Conservation (phyloP, 345 rosid species). For the Moringa oleifera region DNA sequence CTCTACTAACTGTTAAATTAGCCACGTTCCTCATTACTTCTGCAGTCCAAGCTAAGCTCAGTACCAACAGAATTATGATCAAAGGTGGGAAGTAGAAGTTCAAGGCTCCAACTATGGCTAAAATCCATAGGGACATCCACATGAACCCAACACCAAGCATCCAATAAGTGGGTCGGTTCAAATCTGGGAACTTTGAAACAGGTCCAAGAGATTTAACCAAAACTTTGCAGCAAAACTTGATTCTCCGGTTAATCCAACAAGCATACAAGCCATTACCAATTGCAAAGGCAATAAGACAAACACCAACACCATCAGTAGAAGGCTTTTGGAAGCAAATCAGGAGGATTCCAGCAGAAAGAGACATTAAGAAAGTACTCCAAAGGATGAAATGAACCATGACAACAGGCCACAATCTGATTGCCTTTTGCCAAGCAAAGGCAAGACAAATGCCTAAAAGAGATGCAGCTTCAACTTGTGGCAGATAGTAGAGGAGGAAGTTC, state of each 20-base stretch:
- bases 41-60: slow-evolving; percentile 79
- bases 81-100: slow-evolving; percentile 59
- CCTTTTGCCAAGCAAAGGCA: slow-evolving; percentile 85
- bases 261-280: slow-evolving; percentile 87
- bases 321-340: slow-evolving; percentile 86
- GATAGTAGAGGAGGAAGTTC: slow-evolving; percentile 42
- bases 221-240: slow-evolving; percentile 52
- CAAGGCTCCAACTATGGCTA: slow-evolving; percentile 83
- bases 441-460: slow-evolving; percentile 76
- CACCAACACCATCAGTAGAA: slow-evolving; percentile 79
- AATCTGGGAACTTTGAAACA: slow-evolving; percentile 59
- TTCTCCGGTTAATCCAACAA: slow-evolving; percentile 75
- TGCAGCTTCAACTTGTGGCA: slow-evolving; percentile 92
- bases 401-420: slow-evolving; percentile 64
- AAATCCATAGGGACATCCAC: slow-evolving; percentile 97
- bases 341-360: slow-evolving; percentile 84
- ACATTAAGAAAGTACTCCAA: slow-evolving; percentile 69
- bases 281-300: slow-evolving; percentile 69
- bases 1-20: slow-evolving; percentile 75
- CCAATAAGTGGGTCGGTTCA: slow-evolving; percentile 72
- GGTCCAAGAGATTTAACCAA: slow-evolving; percentile 69
- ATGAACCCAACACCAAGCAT: slow-evolving; percentile 85
- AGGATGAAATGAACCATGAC: slow-evolving; percentile 84
- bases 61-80: slow-evolving; percentile 38
- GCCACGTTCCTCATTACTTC: slow-evolving; percentile 97